Evolutionary conservation across 1,139 yeast species (phyloP), one percentile per base, ranked within the genome.

Genomic region (Nakaseomyces nivariensis): DNA sequence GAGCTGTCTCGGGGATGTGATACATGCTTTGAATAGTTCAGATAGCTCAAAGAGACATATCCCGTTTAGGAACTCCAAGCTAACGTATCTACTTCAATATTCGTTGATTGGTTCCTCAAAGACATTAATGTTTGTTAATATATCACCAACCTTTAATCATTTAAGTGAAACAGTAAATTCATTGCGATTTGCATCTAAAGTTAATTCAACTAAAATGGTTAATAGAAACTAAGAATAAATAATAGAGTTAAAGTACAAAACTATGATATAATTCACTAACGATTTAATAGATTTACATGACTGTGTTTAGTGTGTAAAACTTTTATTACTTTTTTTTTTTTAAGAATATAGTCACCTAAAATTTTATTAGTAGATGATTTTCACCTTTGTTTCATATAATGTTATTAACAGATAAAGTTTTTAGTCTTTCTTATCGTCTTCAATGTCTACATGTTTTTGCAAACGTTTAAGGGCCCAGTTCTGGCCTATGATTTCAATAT

Each of bases 61-160:
- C 11, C 85, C 85, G 0, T 79, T 75, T 61, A 66, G 85, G 50
- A 78, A 79, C 61, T 74, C 82, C 31, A 75, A 70, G 65, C 72
- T 92, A 58, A 92, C 98, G 0, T 87, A 86, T 62, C 70, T 90
- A 17, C 71, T 92, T 54, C 94, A 89, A 60, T 81, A 87, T 62
- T 88, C 97, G 43, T 72, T 92, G 42, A 82, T 87, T 2, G 97
- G 96, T 0, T 77, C 79, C 51, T 86, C 96, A 1, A 92, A 90
- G 64, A 89, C 97, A 0, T 72, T 92, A 52, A 89, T 92, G 97
- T 85, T 92, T 73, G 97, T 89, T 11, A 90, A 89, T 59, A 75
- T 90, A 5, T 85, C 96, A 1, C 90, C 96, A 4, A 68, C 77
- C 47, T 67, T 65, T 25, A 69, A 69, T 29, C 86, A 86, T 63